Evolutionary conservation across 768 basidiomycete species (phyloP).

Genomic region (Cytidiella melzeri): DNA sequence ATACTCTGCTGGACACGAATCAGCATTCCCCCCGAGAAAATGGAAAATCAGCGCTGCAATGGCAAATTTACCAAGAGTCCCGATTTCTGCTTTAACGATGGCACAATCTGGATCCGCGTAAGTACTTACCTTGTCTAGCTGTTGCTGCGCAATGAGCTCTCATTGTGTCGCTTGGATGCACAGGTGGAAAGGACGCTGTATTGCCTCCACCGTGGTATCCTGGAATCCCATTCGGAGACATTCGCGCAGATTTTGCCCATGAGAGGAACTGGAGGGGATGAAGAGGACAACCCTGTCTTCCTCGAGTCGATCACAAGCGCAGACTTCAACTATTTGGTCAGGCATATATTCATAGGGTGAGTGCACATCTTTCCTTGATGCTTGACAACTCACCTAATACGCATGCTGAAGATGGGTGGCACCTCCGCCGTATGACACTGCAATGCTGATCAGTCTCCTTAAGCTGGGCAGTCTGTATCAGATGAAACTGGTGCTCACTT

Average conservation of each 20-base stretch:
- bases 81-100: neutral
- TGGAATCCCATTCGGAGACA: neutral
- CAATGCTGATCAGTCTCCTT: neutral
- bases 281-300: neutral
- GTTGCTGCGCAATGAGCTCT: neutral
- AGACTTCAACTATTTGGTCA: neutral
- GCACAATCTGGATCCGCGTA: neutral
- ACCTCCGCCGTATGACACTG: neutral
- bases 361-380: neutral
- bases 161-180: neutral
- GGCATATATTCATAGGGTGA: neutral
- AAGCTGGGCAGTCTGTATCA: neutral
- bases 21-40: neutral
- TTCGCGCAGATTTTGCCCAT: neutral
- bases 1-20: too few species aligned
- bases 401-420: too few species aligned
- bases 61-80: neutral
- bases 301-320: neutral
- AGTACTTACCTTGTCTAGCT: neutral
- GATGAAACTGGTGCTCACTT: neutral
- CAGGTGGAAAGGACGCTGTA: neutral
- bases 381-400: neutral
- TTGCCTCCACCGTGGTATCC: neutral
- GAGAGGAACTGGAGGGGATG: neutral
- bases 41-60: neutral